A percentile compares a stretch with the other conserved stretches of the same genome.
Conservation (phyloP, 208 protist species). For the Wallacemonas sp. region DNA sequence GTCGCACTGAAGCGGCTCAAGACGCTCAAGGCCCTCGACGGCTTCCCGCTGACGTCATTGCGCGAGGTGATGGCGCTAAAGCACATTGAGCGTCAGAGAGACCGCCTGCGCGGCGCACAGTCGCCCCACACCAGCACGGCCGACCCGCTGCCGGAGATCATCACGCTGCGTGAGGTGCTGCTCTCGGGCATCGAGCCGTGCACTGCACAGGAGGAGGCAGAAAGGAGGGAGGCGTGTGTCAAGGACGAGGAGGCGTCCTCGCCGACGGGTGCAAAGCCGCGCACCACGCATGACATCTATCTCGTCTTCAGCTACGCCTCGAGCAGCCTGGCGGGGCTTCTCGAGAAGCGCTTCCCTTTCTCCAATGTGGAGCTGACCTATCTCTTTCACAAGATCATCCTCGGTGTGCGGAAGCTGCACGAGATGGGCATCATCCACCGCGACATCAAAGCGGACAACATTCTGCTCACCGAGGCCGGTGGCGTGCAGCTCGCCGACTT, state of each 20-base stretch:
- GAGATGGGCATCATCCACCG: conserved; percentile 91
- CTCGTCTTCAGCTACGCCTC: conserved; percentile 80
- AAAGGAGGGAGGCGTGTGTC: neutral
- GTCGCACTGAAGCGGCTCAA: conserved; percentile 91
- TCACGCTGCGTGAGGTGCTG: conserved; percentile 76
- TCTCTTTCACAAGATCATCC: conserved; percentile 72
- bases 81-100: conserved; percentile 67
- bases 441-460: conserved; percentile 92
- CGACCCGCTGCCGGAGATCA: conserved; percentile 66
- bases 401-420: conserved; percentile 67
- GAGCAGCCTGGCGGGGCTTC: conserved; percentile 71
- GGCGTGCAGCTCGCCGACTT: conserved; percentile 84
- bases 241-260: conserved; percentile 1
- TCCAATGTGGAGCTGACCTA: conserved; percentile 62
- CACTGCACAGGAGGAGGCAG: conserved; percentile 8
- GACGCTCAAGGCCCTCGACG: conserved; percentile 73
- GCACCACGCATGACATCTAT: conserved; percentile 61
- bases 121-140: conserved; percentile 9
- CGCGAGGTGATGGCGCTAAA: conserved; percentile 84
- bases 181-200: conserved; percentile 32
- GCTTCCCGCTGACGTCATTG: conserved; percentile 87
- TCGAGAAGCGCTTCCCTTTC: conserved; percentile 64
- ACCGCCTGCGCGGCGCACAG: conserved; percentile 29
- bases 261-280: neutral
- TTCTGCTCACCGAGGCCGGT: conserved; percentile 64